Evolutionary conservation across 768 basidiomycete genomes (phyloP), one percentile per base, ranked within the genome.

Genomic region (Pisolithus marmoratus): DNA sequence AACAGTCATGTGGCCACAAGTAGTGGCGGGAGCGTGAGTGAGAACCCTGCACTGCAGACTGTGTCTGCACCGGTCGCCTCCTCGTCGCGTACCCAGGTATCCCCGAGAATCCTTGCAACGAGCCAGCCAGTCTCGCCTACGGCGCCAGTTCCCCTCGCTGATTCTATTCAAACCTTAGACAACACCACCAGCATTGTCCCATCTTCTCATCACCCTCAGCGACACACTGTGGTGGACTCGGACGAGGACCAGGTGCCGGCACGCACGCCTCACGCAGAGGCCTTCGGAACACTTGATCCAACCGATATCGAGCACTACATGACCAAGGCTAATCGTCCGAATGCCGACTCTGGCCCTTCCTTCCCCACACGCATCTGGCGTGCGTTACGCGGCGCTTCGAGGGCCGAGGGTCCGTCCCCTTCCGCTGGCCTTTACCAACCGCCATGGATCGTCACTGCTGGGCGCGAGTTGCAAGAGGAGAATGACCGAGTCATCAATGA

Each of bases 401-500:
- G 57, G 44, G 38, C 37, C 5, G 66, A 70, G 5, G 66, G 57
- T 8, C 59, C 55, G 36, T 59, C 63, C 23, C 38, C 63, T 0
- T 58, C 61, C 45, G 40, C 56, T 14, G 63, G 62, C 43, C 56
- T 72, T 6, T 76, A 67, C 54, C 66, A 64, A 8, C 78, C 78
- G 15, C 78, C 78, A 7, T 92, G 89, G 90, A 67, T 90, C 48
- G 75, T 74, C 36, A 74, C 86, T 51, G 78, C 81, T 8, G 77
- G 82, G 3, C 78, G 86, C 41, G 75, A 76, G 42, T 78, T 80
- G 63, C 80, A 82, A 51, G 88, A 90, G 62, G 80, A 83, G 54
- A 78, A 82, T 12, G 80, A 83, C 59, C 78, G 81, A 46, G 81
- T 85, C 24, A 81, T 89, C 49, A 78, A 80, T 50, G 84, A 82